phyloP scores from a whole-genome alignment of 345 rosid species.

The Turritis glabra region DNA sequence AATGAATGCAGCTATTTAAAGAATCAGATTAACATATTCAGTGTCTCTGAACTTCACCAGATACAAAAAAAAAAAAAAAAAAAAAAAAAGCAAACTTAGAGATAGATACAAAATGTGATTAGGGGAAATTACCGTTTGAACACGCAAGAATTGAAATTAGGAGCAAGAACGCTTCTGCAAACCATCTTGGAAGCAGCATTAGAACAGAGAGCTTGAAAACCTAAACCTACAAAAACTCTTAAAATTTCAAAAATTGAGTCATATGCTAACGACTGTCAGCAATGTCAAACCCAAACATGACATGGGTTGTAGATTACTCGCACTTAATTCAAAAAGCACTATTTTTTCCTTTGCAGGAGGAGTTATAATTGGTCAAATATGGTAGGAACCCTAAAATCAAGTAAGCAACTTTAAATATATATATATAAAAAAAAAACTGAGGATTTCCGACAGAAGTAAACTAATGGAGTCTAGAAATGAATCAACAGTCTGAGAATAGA shows the following conservation, averaged over 20 bases:
- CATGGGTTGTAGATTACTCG: neutral
- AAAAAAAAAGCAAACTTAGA: neutral
- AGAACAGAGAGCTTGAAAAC: constrained; percentile 22
- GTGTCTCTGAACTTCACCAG: neutral
- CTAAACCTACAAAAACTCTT: constrained; percentile 23
- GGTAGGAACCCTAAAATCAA: constrained; percentile 40
- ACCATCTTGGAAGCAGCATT: constrained; percentile 60
- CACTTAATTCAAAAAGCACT: neutral
- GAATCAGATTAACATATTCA: constrained; percentile 7
- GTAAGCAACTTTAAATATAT: constrained; percentile 16
- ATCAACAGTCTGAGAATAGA: neutral
- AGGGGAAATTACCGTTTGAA: constrained; percentile 52
- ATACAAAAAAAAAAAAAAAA: no score
- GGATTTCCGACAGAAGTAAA: constrained; percentile 17
- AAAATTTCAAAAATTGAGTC: constrained; percentile 16
- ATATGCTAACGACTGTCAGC: neutral
- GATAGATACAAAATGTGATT: neutral
- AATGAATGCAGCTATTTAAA: constrained; percentile 64
- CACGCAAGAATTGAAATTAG: constrained; percentile 42
- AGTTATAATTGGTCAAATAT: constrained; percentile 15
- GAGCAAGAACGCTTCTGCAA: constrained; percentile 47
- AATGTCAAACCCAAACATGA: neutral
- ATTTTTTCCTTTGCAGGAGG: neutral
- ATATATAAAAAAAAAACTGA: neutral
- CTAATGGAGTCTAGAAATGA: neutral